Evolutionary conservation across 352 stramenopile genomes (phyloP).

Genomic region (Thraustochytrium striatum): DNA sequence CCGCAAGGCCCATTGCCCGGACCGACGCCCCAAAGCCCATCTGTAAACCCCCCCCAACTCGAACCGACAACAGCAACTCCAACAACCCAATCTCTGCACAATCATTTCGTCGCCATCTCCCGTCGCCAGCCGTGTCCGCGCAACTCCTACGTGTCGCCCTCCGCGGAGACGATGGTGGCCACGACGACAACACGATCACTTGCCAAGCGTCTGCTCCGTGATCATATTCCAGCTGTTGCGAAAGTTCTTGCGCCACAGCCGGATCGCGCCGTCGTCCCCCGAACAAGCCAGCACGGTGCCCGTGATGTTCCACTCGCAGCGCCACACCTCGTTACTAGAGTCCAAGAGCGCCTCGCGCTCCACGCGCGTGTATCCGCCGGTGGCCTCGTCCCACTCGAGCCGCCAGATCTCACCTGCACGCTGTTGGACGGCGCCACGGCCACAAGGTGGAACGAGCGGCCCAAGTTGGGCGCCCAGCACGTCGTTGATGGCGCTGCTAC

Average conservation of each 20-base stretch:
- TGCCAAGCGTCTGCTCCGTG: background rate
- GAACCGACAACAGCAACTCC: background rate
- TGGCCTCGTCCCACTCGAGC: conserved; percentile 62
- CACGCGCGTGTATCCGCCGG: background rate
- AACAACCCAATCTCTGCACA: background rate
- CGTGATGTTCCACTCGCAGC: conserved; percentile 93
- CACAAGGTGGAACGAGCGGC: too few relatives aligned
- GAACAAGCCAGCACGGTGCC: conserved; percentile 88
- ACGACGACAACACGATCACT: background rate
- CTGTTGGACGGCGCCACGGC: conserved; percentile 66
- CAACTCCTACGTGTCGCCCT: too few relatives aligned
- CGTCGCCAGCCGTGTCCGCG: too few relatives aligned
- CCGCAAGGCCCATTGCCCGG: too few relatives aligned
- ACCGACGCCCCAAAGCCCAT: too few relatives aligned
- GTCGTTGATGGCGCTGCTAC: conserved; percentile 80
- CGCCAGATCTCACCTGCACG: conserved; percentile 78
- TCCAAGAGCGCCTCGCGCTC: background rate
- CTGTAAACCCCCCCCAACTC: background rate
- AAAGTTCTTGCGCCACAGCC: conserved; percentile 89
- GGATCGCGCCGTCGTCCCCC: conserved; percentile 86
- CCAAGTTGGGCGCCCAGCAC: too few relatives aligned
- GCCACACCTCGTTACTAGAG: conserved; percentile 77
- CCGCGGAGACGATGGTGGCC: too few relatives aligned
- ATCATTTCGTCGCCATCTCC: too few relatives aligned
- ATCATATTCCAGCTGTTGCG: conserved; percentile 73